Evolutionary conservation across 495 filamentous ascomycete species (phyloP), one percentile per base, ranked within the genome.

Genomic region (Schizothecium vesticola): DNA sequence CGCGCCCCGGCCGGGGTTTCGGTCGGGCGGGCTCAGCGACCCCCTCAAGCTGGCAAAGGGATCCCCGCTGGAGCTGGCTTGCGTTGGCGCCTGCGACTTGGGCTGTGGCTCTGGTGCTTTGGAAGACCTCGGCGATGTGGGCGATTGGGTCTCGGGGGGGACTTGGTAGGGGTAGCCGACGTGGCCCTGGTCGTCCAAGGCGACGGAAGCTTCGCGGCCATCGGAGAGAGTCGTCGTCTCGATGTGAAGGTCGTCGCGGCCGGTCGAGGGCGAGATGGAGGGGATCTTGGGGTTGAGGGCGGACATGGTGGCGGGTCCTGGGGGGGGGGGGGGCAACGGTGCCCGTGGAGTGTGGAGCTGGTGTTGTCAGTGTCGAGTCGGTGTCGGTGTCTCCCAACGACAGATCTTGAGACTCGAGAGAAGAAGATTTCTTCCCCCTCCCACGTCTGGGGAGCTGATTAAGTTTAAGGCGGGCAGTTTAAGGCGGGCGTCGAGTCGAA

Each of bases 101-200:
- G 60, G 25, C 43, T n/a, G 43, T 51, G 16, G 43, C n/a, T 51
- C 43, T n/a, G 43, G 43, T 51, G 43, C n/a, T n/a, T 51, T 51
- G 43, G 43, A 8, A 6, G 16, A n/a, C 16, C 43, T 19, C 43
- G 70, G 70, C 11, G 71, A 62, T 0, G 66, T 70, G 7, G 78
- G 79, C 8, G 73, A 68, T n/a, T 75, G 60, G 13, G 79, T 76
- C 9, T 72, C 66, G 1, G 76, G 79, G 13, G 80, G 80, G 1
- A 82, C 73, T 26, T 77, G 75, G 63, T 70, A 70, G 4, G 80
- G 80, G 69, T 77, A 81, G 24, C 74, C 71, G 26, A 78, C 67
- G 57, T 76, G 68, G 21, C 80, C 79, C 51, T 73, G 61, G 11
- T 24, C 64, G 57, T 82, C 79, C 63, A 72, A 71, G 11, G 77